A percentile compares a stretch with the other conserved stretches of the same genome.
phyloP scores from a whole-genome alignment of 805 yeast genomes.

The Wickerhamia fluorescens region DNA sequence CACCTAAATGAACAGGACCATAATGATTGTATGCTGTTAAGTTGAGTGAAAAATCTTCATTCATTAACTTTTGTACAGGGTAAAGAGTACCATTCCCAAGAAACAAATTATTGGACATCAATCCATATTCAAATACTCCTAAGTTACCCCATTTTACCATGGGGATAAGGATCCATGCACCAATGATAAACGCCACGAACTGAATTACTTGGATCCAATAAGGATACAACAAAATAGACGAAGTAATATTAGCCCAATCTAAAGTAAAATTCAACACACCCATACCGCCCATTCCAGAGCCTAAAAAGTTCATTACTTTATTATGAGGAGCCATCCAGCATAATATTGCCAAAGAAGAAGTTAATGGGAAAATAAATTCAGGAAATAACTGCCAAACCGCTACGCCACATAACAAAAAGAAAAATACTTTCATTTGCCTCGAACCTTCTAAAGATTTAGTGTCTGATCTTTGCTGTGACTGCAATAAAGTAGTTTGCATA shows the following conservation, averaged over 20 bases:
- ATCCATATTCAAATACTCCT: conserved; percentile 26
- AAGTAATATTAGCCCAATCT: conserved; percentile 50
- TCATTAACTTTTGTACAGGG: conserved; percentile 36
- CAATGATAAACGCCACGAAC: conserved; percentile 38
- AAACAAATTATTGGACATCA: conserved; percentile 42
- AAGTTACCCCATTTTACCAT: conserved; percentile 38
- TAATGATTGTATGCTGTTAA: conserved; percentile 36
- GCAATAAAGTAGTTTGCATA: conserved; percentile 44
- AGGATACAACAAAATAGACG: conserved; percentile 43
- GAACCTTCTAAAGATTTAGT: conserved; percentile 10
- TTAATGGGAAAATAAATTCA: conserved; percentile 41
- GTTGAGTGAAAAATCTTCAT: conserved; percentile 33
- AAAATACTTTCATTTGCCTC: conserved; percentile 33
- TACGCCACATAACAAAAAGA: conserved; percentile 24
- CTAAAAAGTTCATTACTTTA: conserved; percentile 34
- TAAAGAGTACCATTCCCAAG: conserved; percentile 30
- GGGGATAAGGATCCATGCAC: conserved; percentile 46
- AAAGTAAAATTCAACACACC: conserved; percentile 42
- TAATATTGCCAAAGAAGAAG: conserved; percentile 41
- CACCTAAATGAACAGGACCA: conserved; percentile 43
- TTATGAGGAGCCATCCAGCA: conserved; percentile 45
- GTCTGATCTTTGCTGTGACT: conserved; percentile 18
- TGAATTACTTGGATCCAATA: conserved; percentile 47
- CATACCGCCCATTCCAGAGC: conserved; percentile 49
- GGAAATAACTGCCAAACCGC: conserved; percentile 45